These are phyloP conservation scores for Beauveria varroae DNA, from an alignment of 2,329 filamentous ascomycete genomes.

Conservation along the genomic window DNA sequence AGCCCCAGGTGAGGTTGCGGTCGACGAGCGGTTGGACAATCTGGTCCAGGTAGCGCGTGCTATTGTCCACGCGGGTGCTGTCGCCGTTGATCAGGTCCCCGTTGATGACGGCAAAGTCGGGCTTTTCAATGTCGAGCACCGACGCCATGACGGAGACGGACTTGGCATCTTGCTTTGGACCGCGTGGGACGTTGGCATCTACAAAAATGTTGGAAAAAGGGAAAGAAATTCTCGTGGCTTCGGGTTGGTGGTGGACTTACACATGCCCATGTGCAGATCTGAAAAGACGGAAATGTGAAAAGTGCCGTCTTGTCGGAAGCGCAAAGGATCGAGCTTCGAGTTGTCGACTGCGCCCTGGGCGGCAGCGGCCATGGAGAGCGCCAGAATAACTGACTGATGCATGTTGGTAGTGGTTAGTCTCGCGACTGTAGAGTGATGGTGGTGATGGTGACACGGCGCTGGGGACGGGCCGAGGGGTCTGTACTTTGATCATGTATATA, in stretches of 20 bases:
- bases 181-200: conserved; percentile 25
- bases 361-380: neutral
- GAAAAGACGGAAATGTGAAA: conserved; percentile 13
- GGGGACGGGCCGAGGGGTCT: neutral
- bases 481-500: neutral
- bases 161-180: conserved; percentile 29
- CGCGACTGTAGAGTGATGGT: neutral
- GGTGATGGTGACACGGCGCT: neutral
- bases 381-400: neutral
- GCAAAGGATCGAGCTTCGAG: conserved; percentile 5
- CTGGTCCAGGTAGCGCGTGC: conserved; percentile 48
- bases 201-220: neutral
- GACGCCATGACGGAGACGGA: conserved; percentile 26
- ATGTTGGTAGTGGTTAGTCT: neutral
- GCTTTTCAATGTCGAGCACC: conserved; percentile 22
- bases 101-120: conserved; percentile 31
- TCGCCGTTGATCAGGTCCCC: conserved; percentile 67
- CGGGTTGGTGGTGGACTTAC: neutral
- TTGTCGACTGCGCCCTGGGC: conserved; percentile 2
- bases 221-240: too few relatives aligned
- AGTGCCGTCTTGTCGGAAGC: conserved; percentile 8
- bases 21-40: conserved; percentile 51
- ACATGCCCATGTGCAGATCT: conserved; percentile 11
- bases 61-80: conserved; percentile 46
- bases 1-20: conserved; percentile 54